Evolutionary conservation across 805 yeast species (phyloP).

Genomic region (Wickerhamiella sorbophila): DNA sequence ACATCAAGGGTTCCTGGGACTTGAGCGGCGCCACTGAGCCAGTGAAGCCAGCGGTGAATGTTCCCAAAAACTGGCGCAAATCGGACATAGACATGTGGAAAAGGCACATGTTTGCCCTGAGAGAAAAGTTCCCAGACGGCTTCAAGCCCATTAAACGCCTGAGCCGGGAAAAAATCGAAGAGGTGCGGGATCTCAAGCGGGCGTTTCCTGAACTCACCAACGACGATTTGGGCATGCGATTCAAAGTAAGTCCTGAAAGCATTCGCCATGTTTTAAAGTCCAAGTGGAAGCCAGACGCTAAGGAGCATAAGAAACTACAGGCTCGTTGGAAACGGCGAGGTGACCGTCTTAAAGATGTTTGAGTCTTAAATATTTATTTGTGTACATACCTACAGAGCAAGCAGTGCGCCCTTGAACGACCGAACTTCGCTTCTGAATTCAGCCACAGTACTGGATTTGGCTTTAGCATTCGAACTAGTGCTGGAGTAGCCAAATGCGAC

Average conservation of each 20-base stretch:
- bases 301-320: slow-evolving; percentile 33
- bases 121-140: slow-evolving; percentile 42
- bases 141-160: slow-evolving; percentile 61
- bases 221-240: slow-evolving; percentile 45
- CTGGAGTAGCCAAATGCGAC: slow-evolving; percentile 1
- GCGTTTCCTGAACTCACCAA: slow-evolving; percentile 46
- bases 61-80: slow-evolving; percentile 36
- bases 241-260: slow-evolving; percentile 66
- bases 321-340: slow-evolving; percentile 44
- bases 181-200: slow-evolving; percentile 41
- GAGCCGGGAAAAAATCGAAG: slow-evolving; percentile 54
- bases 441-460: slow-evolving; percentile 2
- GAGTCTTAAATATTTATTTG: not conserved
- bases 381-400: slow-evolving; percentile 6
- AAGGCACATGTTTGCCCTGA: slow-evolving; percentile 48
- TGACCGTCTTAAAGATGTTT: slow-evolving; percentile 20
- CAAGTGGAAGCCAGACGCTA: slow-evolving; percentile 53
- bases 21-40: slow-evolving; percentile 22
- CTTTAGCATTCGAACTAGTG: not conserved
- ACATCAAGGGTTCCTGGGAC: slow-evolving; percentile 22
- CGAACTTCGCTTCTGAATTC: slow-evolving; percentile 17
- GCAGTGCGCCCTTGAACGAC: slow-evolving; percentile 16
- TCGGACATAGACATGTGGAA: slow-evolving; percentile 49
- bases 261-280: slow-evolving; percentile 66
- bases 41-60: slow-evolving; percentile 13